A percentile compares a stretch with the other conserved stretches of the same genome.
Evolutionary conservation across 2,329 filamentous ascomycete species (phyloP).

Genomic region (Pseudogymnoascus sp.): DNA sequence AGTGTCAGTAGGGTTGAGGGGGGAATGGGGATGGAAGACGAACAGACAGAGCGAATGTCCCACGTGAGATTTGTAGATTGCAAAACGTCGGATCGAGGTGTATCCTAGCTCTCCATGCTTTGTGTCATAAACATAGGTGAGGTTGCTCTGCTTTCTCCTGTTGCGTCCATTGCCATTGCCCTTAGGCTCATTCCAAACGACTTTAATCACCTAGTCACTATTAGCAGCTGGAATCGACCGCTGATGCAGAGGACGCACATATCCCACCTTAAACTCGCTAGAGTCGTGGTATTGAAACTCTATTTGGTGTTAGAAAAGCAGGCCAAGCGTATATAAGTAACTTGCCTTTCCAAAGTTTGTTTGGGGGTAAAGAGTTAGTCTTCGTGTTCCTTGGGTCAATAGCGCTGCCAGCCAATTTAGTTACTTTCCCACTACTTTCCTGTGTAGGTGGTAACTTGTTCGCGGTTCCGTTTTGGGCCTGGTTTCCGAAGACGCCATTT

Average conservation of each 20-base stretch:
- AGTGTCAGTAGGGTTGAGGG: neutral
- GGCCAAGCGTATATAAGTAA: neutral
- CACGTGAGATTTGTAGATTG: neutral
- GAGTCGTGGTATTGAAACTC: neutral
- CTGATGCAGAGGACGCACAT: neutral
- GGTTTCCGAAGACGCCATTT: neutral
- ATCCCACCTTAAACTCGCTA: neutral
- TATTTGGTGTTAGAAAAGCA: neutral
- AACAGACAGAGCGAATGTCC: slow-evolving; percentile 19
- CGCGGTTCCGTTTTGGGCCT: neutral
- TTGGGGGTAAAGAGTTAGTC: neutral
- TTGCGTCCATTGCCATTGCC: neutral
- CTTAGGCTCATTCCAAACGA: slow-evolving; percentile 16
- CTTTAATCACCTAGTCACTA: slow-evolving; percentile 16
- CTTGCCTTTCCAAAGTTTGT: neutral
- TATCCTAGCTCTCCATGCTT: neutral
- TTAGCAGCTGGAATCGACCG: neutral
- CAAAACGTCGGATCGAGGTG: slow-evolving; percentile 14
- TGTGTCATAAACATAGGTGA: neutral
- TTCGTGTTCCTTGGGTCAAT: neutral
- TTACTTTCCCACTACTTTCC: too few species aligned
- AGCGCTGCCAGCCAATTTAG: fast-evolving
- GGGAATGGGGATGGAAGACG: neutral
- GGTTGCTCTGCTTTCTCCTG: neutral
- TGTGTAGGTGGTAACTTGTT: neutral